phyloP scores from a whole-genome alignment of 345 rosid species.

The Eucalyptus regnans region DNA sequence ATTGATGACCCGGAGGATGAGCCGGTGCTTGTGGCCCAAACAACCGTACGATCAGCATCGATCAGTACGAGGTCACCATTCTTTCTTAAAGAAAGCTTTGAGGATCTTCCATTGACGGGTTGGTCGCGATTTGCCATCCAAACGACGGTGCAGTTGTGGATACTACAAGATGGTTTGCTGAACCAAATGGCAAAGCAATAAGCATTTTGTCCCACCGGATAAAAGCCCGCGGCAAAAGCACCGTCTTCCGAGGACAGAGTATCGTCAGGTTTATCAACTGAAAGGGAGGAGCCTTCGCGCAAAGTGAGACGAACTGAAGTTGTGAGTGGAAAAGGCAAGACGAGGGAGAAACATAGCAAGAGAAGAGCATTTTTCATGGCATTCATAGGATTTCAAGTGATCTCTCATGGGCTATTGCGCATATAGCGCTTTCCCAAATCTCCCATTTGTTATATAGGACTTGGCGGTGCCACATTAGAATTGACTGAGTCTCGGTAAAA shows the following conservation, averaged over 20 bases:
- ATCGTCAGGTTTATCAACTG: constrained; percentile 2
- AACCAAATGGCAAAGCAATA: background rate
- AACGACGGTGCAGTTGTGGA: background rate
- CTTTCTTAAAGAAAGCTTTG: background rate
- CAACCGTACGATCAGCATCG: background rate
- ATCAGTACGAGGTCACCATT: background rate
- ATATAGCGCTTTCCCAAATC: background rate
- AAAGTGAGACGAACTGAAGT: background rate
- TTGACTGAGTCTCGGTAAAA: background rate
- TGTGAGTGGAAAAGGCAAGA: background rate
- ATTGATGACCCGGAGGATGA: background rate
- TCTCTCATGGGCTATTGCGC: background rate
- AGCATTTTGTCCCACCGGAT: background rate
- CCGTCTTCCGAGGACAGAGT: background rate
- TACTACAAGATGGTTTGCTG: background rate
- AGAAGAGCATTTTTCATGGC: background rate
- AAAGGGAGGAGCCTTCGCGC: constrained; percentile 6
- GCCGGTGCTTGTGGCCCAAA: background rate
- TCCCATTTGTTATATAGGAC: background rate
- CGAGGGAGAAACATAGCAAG: background rate
- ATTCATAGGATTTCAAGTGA: background rate
- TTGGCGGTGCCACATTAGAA: background rate
- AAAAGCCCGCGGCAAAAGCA: background rate
- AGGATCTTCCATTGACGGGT: background rate
- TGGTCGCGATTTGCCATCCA: background rate